These are phyloP conservation scores for Pneumocystis wakefieldiae DNA, from an alignment of 1,139 yeast genomes.

Conservation along the genomic window DNA sequence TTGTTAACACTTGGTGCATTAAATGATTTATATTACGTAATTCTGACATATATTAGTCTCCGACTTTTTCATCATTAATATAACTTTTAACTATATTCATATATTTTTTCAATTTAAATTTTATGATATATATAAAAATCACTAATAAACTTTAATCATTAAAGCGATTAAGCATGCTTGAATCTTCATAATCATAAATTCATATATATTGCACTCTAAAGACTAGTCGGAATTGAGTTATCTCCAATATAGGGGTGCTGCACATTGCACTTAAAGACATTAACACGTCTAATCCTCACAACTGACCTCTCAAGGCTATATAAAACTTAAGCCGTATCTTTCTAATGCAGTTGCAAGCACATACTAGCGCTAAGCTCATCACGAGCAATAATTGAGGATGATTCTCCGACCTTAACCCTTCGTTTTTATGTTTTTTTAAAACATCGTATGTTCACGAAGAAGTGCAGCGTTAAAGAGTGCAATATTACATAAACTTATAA, in stretches of 20 bases:
- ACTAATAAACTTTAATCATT: neutral
- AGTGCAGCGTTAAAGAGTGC: neutral
- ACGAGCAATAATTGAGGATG: neutral
- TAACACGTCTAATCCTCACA: neutral
- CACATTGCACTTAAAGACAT: slow-evolving; percentile 1
- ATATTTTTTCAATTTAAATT: neutral
- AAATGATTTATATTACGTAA: neutral
- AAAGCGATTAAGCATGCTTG: neutral
- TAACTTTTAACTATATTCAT: neutral
- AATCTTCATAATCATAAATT: neutral
- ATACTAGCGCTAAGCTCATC: neutral
- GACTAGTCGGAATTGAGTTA: neutral
- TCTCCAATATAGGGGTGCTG: neutral
- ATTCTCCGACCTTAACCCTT: slow-evolving; percentile 1
- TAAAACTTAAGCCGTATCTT: neutral
- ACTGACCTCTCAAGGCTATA: neutral
- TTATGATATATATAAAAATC: neutral
- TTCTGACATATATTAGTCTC: neutral
- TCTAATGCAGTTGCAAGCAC: neutral
- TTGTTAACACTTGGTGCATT: slow-evolving; percentile 49
- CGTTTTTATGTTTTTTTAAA: neutral
- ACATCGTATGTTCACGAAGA: slow-evolving; percentile 1
- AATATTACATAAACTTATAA: neutral
- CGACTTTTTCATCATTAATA: neutral
- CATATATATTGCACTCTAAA: neutral